These are phyloP conservation scores for Guadua angustifolia DNA, from an alignment of 176 grass and related monocot genomes.

Conservation along the genomic window DNA sequence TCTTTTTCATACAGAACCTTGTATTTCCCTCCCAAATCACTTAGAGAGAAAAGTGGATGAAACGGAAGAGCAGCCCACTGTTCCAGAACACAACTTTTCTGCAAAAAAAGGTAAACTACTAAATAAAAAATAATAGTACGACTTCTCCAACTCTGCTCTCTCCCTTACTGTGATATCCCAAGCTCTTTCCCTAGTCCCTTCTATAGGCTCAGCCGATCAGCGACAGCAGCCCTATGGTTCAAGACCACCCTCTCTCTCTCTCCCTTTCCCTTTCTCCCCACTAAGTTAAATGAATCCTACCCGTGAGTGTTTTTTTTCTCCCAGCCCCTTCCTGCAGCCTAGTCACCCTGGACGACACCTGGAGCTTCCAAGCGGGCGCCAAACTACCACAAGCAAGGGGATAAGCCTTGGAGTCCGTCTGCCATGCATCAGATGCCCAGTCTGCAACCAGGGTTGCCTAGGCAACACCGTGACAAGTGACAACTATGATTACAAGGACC, in stretches of 20 bases:
- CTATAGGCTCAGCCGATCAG: neutral
- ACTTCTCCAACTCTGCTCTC: conserved; percentile 1
- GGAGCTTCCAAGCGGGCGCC: neutral
- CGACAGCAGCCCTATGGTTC: neutral
- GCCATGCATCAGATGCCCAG: no score
- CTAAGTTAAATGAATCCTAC: neutral
- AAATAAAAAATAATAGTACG: neutral
- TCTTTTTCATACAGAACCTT: neutral
- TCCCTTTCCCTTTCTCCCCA: no score
- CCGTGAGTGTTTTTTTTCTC: neutral
- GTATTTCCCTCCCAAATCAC: neutral
- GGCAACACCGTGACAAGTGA: no score
- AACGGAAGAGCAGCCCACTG: neutral
- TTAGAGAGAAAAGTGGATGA: conserved; percentile 22
- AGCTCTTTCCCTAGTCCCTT: neutral
- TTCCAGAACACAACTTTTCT: neutral
- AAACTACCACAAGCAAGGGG: neutral
- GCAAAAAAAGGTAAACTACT: neutral
- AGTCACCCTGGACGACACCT: neutral
- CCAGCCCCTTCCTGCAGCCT: neutral
- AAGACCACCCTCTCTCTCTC: neutral
- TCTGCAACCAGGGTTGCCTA: no score
- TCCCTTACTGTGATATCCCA: neutral
- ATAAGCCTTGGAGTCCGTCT: neutral
- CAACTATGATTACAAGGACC: neutral